Conservation (phyloP, 2,329 filamentous ascomycete genomes). For the Fusarium sp. region DNA sequence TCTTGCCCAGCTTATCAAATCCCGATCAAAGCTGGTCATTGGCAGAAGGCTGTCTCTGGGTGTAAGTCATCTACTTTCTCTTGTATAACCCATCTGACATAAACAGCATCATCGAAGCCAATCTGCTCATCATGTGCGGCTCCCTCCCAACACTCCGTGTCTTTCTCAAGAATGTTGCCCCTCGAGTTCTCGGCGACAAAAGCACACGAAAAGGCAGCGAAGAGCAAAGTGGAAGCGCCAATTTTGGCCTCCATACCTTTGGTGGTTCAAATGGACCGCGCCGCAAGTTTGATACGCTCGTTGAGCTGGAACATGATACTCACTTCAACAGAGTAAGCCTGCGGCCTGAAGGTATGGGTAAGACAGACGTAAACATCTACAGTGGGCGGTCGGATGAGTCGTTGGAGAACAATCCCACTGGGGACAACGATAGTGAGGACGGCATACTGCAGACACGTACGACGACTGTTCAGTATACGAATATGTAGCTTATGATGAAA, state of each 20-base stretch:
- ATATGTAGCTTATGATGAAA: neutral
- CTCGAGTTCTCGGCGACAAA: slow-evolving; percentile 7
- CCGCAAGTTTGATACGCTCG: slow-evolving; percentile 8
- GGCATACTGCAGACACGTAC: slow-evolving; percentile 4
- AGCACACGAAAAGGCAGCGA: neutral
- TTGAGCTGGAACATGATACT: slow-evolving; percentile 2
- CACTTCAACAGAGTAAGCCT: slow-evolving; percentile 1
- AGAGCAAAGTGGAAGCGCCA: neutral
- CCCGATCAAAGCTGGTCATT: slow-evolving; percentile 10
- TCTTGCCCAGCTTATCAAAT: neutral
- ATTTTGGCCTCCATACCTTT: neutral
- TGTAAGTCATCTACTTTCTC: neutral
- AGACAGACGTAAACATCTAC: neutral
- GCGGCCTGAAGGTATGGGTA: neutral
- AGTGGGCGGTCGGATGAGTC: neutral
- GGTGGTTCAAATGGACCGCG: slow-evolving; percentile 3
- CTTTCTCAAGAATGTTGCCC: slow-evolving; percentile 4
- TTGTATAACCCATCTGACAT: accelerated
- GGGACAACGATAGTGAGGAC: slow-evolving; percentile 4
- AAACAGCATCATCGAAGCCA: slow-evolving; percentile 1
- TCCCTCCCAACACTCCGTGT: slow-evolving; percentile 5
- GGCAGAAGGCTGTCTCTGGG: slow-evolving; percentile 10
- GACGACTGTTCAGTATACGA: neutral
- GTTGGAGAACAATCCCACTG: neutral
- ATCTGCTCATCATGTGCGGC: slow-evolving; percentile 5